Conservation (phyloP, 345 rosid genomes). For the Adansonia digitata region DNA sequence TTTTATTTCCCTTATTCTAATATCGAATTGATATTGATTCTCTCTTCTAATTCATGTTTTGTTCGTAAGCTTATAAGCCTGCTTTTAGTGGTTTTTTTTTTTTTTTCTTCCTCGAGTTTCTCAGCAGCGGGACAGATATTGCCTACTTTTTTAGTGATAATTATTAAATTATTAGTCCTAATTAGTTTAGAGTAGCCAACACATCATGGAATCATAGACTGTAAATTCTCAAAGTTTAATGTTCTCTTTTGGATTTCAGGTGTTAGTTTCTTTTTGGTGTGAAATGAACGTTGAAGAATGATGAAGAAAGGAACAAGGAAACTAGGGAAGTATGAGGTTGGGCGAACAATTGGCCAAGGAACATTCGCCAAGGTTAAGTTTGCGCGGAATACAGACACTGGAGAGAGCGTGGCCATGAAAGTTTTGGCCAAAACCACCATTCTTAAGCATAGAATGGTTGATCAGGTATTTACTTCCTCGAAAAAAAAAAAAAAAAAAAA, state of each 20-base stretch:
- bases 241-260: background rate
- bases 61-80: background rate
- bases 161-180: background rate
- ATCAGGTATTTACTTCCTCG: slow-evolving; percentile 49
- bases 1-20: background rate
- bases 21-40: background rate
- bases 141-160: background rate
- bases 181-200: background rate
- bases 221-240: background rate
- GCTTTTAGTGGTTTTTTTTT: background rate
- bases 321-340: slow-evolving; percentile 80
- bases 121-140: background rate
- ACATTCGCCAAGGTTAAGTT: slow-evolving; percentile 95
- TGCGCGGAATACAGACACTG: slow-evolving; percentile 61
- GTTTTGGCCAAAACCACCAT: slow-evolving; percentile 73
- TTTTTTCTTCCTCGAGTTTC: background rate
- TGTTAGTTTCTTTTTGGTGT: background rate
- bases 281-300: slow-evolving; percentile 21
- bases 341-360: slow-evolving; percentile 87
- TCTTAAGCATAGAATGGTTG: slow-evolving; percentile 81
- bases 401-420: slow-evolving; percentile 81
- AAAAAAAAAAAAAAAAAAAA: too few relatives aligned
- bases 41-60: background rate
- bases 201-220: background rate
- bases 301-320: slow-evolving; percentile 45